phyloP scores from a whole-genome alignment of 805 yeast species.

The Candida tammaniensis region DNA sequence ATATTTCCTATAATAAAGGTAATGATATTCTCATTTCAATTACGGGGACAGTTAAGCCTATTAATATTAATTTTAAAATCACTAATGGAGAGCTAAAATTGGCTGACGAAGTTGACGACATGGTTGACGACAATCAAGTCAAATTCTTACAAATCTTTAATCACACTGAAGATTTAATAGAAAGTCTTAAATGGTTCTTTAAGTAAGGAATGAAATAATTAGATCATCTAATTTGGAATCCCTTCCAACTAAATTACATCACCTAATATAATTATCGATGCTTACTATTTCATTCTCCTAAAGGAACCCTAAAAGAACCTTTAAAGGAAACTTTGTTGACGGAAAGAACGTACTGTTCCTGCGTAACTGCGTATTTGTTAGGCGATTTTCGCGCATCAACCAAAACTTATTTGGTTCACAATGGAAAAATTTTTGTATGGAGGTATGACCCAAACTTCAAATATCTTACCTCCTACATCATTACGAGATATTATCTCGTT shows the following conservation, averaged over 20 bases:
- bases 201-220: background rate
- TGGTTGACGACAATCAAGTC: slow-evolving; percentile 19
- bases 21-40: slow-evolving; percentile 9
- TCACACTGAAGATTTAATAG: slow-evolving; percentile 30
- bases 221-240: too few species aligned
- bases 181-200: slow-evolving; percentile 13
- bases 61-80: slow-evolving; percentile 23
- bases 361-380: background rate
- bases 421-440: slow-evolving; percentile 5
- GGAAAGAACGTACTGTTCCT: background rate
- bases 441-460: slow-evolving; percentile 7
- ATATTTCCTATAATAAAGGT: slow-evolving; percentile 14
- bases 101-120: slow-evolving; percentile 16
- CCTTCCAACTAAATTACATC: too few species aligned
- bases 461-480: slow-evolving; percentile 22
- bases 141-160: slow-evolving; percentile 25
- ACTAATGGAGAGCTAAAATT: slow-evolving; percentile 26
- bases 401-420: too few species aligned
- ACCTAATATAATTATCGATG: too few species aligned
- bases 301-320: too few species aligned
- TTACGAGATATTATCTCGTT: slow-evolving; percentile 32
- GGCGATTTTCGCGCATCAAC: slow-evolving; percentile 1
- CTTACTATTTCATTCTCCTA: too few species aligned
- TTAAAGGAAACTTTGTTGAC: too few species aligned
- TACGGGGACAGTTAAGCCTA: slow-evolving; percentile 16